Percentiles rank a stretch among this genome's conserved stretches.
These are phyloP conservation scores for Chaetomium sp. DNA, from an alignment of 2,329 filamentous ascomycete species.

Conservation along the genomic window DNA sequence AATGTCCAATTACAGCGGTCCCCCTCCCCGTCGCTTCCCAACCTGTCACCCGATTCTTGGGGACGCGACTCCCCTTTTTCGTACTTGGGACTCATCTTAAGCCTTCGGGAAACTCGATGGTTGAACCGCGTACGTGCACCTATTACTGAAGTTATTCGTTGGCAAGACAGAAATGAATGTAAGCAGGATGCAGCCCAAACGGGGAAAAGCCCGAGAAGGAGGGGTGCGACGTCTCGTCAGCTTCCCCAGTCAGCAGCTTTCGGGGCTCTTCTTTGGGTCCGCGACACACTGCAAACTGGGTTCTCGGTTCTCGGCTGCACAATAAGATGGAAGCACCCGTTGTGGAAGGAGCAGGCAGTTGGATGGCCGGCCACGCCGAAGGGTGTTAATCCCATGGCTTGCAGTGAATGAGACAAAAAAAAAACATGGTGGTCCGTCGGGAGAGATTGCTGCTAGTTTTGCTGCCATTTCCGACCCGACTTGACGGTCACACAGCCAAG, in stretches of 20 bases:
- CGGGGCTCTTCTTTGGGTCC: neutral
- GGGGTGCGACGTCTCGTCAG: conserved; percentile 8
- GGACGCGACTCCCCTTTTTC: conserved; percentile 2
- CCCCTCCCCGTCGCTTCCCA: conserved; percentile 10
- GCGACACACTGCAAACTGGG: neutral
- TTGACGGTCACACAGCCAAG: neutral
- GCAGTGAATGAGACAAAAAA: neutral
- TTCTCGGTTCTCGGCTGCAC: neutral
- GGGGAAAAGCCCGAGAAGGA: conserved; percentile 5
- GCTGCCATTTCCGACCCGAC: neutral
- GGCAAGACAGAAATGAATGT: neutral
- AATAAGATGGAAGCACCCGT: neutral
- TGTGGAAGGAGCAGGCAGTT: neutral
- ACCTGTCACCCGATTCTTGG: conserved; percentile 8
- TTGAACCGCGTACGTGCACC: neutral
- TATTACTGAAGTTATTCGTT: neutral
- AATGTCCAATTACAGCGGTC: conserved; percentile 22
- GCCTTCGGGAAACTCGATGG: neutral
- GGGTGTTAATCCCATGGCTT: neutral
- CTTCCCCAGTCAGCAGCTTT: neutral
- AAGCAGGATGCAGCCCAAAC: conserved; percentile 1
- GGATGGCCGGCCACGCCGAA: neutral
- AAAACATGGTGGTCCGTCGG: neutral
- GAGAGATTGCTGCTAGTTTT: neutral
- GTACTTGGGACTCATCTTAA: conserved; percentile 14